Base-by-base conservation (phyloP, 78 protist species). In the Trichosphaerium sp. region DNA sequence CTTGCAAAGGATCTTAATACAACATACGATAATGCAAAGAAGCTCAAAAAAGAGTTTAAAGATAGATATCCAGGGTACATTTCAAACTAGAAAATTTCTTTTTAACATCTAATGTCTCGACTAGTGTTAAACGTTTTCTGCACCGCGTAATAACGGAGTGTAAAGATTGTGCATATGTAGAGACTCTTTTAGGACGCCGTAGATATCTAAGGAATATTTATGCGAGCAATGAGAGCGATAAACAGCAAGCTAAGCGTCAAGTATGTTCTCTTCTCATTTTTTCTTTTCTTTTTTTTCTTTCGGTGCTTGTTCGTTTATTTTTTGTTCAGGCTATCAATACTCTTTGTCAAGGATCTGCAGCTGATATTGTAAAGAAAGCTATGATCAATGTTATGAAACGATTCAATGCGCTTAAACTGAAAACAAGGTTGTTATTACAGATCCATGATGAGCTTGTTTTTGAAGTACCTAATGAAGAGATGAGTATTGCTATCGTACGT, bases 401-500 rank as follows among this genome's bases (percentile, higher is more conserved):
- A 26, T n/a, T 28, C 23, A 38, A 54, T 34, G 55, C 29, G 49
- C 14, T 18, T 26, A 26, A 34, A 18, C 6, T n/a, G 14, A 23
- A 12, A 34, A 71, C 74, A 28, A 41, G 82, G 29, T 41, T 82
- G 12, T 26, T 76, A 15, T 38, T 76, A 4, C 88, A 82, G 62
- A 55, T 82, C 35, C 88, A 82, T 48, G 88, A 82, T 47, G 88
- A 82, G 76, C 74, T 82, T 11, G 34, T 82, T 29, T 77, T 70
- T 49, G 88, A 82, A 65, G 63, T 82, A 31, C 71, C 77, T n/a
- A 60, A 78, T 25, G 7, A n/a, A n/a, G n/a, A n/a, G n/a, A n/a
- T n/a, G n/a, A n/a, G n/a, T n/a, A n/a, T n/a, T n/a, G n/a, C n/a
- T n/a, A n/a, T n/a, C n/a, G n/a, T n/a, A n/a, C n/a, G n/a, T n/a